Evolutionary conservation across 140 eudicot genomes (phyloP).

Genomic region (Artemisia princeps): DNA sequence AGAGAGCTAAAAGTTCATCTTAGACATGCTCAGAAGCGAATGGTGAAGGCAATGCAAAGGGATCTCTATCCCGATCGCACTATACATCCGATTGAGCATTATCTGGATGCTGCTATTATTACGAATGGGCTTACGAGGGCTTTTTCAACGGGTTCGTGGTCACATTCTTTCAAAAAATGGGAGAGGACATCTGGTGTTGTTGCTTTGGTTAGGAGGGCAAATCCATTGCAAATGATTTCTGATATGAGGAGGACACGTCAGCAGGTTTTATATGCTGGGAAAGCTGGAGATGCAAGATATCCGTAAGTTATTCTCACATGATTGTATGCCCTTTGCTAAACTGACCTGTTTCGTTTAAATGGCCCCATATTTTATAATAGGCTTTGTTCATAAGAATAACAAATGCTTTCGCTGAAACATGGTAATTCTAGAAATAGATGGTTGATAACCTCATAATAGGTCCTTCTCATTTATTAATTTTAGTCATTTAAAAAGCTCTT

Average conservation of each 20-base stretch:
- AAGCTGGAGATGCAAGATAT: constrained; percentile 95
- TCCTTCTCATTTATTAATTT: too few relatives aligned
- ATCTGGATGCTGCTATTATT: constrained; percentile 71
- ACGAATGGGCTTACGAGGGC: constrained; percentile 89
- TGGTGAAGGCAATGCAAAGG: constrained; percentile 72
- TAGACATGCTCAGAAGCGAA: constrained; percentile 63
- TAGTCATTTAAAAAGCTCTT: too few relatives aligned
- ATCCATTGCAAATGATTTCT: constrained; percentile 65
- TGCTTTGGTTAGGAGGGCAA: constrained; percentile 73
- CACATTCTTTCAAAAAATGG: constrained; percentile 58
- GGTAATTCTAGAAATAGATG: too few relatives aligned
- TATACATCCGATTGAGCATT: constrained; percentile 45
- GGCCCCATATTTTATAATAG: too few relatives aligned
- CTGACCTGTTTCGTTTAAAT: constrained; percentile 4
- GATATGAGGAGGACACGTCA: constrained; percentile 91
- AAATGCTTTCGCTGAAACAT: too few relatives aligned
- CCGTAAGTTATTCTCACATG: constrained; percentile 51
- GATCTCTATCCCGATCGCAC: constrained; percentile 63
- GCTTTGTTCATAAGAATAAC: too few relatives aligned
- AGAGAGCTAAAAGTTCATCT: constrained; percentile 61
- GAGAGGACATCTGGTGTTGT: constrained; percentile 67
- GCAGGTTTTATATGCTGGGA: constrained; percentile 81
- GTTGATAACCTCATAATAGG: too few relatives aligned
- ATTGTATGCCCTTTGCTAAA: neutral
- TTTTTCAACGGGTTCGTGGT: constrained; percentile 85